Evolutionary conservation across 345 rosid species (phyloP), one percentile per base, ranked within the genome.

Genomic region (Hibiscus syriacus): DNA sequence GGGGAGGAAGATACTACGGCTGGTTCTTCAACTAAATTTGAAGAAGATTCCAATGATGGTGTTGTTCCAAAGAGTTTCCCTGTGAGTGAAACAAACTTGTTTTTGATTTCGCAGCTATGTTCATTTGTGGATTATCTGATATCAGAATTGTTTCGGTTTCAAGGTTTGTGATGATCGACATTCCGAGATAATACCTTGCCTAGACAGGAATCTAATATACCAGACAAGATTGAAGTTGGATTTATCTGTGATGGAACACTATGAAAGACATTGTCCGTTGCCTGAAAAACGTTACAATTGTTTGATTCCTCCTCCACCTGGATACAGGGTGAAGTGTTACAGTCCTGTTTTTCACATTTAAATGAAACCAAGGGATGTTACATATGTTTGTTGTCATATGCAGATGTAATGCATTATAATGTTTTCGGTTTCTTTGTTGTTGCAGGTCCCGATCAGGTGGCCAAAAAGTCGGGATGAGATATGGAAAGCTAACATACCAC

Each of bases 401-500:
- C 38, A 34, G 38, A 32, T 32, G 3, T 32, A 32, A 32, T 3
- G 36, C 36, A 32, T 32, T 32, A 32, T 32, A 6, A 32, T 3
- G 36, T 32, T 32, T 32, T 32, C 5, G 36, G 6, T 6, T 32
- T 17, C 41, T 1, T 19, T 63, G 7, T 66, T 63, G n/a, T n/a
- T 71, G 9, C 83, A 93, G 97, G 77, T 91, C 75, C 97, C 99
- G 61, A 80, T 94, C 46, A 94, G 89, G 89, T 94, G 99, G 99
- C 99, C 99, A 3, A 89, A 84, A 76, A 94, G 99, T 74, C 83
- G 99, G 83, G 99, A 94, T 81, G 92, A 89, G 75, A 96, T 89
- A 4, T 94, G 99, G 99, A 85, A 94, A 79, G 99, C 81, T 2
- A 94, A 94, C 80, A 94, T 94, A 74, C 99, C 99, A 69, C 99